Evolutionary conservation across 2,329 filamentous ascomycete genomes (phyloP), one percentile per base, ranked within the genome.

Genomic region (Penicillium sp.): DNA sequence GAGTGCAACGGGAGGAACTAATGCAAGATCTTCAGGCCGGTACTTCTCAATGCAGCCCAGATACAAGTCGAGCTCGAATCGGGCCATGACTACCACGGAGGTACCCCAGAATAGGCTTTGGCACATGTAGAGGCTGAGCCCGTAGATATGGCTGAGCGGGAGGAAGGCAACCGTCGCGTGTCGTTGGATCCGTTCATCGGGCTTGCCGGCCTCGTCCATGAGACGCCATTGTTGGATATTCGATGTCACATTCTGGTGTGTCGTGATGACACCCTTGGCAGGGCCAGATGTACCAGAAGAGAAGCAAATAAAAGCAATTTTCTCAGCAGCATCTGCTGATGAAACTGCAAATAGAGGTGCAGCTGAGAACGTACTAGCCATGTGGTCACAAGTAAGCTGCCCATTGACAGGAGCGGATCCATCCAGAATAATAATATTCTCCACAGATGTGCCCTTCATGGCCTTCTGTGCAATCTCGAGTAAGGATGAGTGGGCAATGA

Each of bases 121-220:
- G 16, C 60, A 61, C 14, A 62, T 44, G 36, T 48, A 61, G 9
- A 59, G 30, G 24, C 51, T 61, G 8, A 62, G 47, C 1, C 58
- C 58, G 27, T 61, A 62, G 42, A 62, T 62, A 28, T 62, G 59
- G 9, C 59, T 62, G 52, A 62, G 57, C 1, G 59, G 59, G 4
- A 62, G 44, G 44, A 62, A 62, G 18, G 55, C 57, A 16, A 62
- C 48, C 14, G 55, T 52, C 7, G 55, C 50, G n/a, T 48, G 39
- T 22, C 53, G 50, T 31, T 48, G 27, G 24, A 51, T 30, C 8
- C 44, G 52, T 28, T 57, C 55, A 11, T 48, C 42, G 4, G 44
- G 39, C 8, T 42, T 11, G 4, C 58, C 58, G 1, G 47, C 44
- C 0, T 58, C 53, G 16, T 55, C 27, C 46, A 54, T 46, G 5